phyloP scores from a whole-genome alignment of 495 filamentous ascomycete genomes.

The Daldinia caldariorum region DNA sequence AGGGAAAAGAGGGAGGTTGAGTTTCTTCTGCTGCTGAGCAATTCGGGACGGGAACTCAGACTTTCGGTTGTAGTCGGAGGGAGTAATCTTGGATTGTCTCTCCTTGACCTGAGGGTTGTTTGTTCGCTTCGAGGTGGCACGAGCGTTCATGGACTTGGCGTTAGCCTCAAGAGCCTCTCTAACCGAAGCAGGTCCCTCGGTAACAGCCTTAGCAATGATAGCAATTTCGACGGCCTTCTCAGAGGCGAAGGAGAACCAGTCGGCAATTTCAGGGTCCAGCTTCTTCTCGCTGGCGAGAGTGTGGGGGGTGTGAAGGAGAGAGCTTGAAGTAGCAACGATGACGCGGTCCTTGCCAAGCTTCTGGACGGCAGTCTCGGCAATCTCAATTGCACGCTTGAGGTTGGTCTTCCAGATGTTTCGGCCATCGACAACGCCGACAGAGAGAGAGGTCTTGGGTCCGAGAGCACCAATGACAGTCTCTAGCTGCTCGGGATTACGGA shows the following conservation, averaged over 20 bases:
- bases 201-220: slow-evolving; percentile 95
- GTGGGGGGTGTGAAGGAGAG: slow-evolving; percentile 96
- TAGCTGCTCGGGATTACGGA: slow-evolving; percentile 97
- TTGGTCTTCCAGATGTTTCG: slow-evolving; percentile 99
- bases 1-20: slow-evolving; percentile 95
- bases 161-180: slow-evolving; percentile 90
- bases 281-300: slow-evolving; percentile 98
- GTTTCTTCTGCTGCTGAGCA: slow-evolving; percentile 82
- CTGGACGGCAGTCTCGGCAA: slow-evolving; percentile 86
- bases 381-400: slow-evolving; percentile 88
- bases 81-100: slow-evolving; percentile 84
- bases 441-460: slow-evolving; percentile 86
- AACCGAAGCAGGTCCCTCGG: slow-evolving; percentile 86
- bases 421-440: slow-evolving; percentile 94
- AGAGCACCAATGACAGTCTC: slow-evolving; percentile 78
- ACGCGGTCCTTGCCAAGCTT: slow-evolving; percentile 95
- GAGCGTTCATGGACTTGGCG: slow-evolving; percentile 86
- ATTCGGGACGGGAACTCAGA: slow-evolving; percentile 85
- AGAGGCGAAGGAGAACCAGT: slow-evolving; percentile 98
- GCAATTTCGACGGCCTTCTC: slow-evolving; percentile 94
- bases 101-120: slow-evolving; percentile 97
- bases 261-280: slow-evolving; percentile 86
- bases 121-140: slow-evolving; percentile 89
- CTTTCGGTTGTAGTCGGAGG: slow-evolving; percentile 88
- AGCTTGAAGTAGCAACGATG: slow-evolving; percentile 94